Percentiles rank a stretch among this genome's conserved stretches.
Conservation (phyloP, 345 rosid species). For the Eucalyptus virginea region DNA sequence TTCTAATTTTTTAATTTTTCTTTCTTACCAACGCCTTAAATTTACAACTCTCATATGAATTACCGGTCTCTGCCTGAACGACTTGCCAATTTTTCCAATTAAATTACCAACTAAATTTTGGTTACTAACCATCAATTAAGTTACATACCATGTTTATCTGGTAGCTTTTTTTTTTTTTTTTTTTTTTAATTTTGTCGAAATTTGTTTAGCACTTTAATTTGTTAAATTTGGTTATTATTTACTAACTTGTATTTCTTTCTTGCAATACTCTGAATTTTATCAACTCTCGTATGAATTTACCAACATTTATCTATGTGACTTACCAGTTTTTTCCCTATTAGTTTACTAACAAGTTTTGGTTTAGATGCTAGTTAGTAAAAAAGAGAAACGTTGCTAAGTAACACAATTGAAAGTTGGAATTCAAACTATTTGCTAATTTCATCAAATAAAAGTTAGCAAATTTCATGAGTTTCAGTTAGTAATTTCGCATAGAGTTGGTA, state of each 20-base stretch:
- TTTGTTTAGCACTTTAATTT: background rate
- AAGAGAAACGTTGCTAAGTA: background rate
- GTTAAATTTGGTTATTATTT: background rate
- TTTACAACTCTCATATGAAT: background rate
- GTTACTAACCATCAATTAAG: background rate
- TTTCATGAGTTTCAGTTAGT: background rate
- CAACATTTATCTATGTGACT: background rate
- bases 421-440: background rate
- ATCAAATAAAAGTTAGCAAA: background rate
- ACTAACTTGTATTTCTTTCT: background rate
- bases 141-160: background rate
- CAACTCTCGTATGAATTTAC: background rate
- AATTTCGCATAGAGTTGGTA: background rate
- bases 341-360: background rate
- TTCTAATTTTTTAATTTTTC: background rate
- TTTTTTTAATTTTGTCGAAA: background rate
- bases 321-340: background rate
- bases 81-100: background rate
- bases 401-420: background rate
- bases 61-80: background rate
- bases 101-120: background rate
- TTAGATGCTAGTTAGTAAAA: background rate
- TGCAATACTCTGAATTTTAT: background rate
- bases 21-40: background rate
- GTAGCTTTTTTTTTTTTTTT: too few species aligned